Conservation (phyloP, 768 basidiomycete species). For the Favolaschia claudopus region DNA sequence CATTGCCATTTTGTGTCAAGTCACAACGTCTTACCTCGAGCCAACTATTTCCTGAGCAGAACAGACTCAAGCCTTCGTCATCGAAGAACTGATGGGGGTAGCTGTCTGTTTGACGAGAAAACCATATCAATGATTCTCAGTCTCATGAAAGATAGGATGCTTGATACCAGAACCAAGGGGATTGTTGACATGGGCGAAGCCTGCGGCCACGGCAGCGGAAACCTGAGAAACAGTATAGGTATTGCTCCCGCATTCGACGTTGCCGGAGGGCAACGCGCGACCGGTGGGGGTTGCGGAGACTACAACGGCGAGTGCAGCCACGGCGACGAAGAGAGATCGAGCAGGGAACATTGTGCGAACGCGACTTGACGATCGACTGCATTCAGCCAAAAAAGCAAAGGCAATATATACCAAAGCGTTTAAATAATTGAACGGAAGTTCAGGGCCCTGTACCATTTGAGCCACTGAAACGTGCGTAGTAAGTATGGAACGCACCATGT, state of each 20-base stretch:
- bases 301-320: slow-evolving; percentile 2
- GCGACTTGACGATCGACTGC: not conserved
- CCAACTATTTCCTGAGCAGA: slow-evolving; percentile 25
- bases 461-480: not conserved
- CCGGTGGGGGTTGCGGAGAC: slow-evolving; percentile 12
- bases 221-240: slow-evolving; percentile 28
- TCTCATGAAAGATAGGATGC: not conserved
- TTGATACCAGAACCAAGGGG: slow-evolving; percentile 30
- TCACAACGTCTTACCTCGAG: slow-evolving; percentile 18
- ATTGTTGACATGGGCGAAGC: slow-evolving; percentile 19
- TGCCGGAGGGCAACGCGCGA: slow-evolving; percentile 28
- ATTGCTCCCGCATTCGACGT: slow-evolving; percentile 29
- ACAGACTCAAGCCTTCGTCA: slow-evolving; percentile 29
- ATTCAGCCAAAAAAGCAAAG: not conserved
- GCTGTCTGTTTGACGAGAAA: slow-evolving; percentile 16
- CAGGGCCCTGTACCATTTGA: not conserved
- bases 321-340: slow-evolving; percentile 6
- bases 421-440: no score
- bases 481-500: slow-evolving; percentile 1
- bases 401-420: not conserved
- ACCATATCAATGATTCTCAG: not conserved
- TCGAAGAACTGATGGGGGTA: slow-evolving; percentile 32
- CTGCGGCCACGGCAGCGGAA: slow-evolving; percentile 20
- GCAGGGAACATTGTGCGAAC: slow-evolving; percentile 5
- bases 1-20: not conserved